Evolutionary conservation across 495 filamentous ascomycete genomes (phyloP), one percentile per base, ranked within the genome.

Genomic region (Tuber indicum): DNA sequence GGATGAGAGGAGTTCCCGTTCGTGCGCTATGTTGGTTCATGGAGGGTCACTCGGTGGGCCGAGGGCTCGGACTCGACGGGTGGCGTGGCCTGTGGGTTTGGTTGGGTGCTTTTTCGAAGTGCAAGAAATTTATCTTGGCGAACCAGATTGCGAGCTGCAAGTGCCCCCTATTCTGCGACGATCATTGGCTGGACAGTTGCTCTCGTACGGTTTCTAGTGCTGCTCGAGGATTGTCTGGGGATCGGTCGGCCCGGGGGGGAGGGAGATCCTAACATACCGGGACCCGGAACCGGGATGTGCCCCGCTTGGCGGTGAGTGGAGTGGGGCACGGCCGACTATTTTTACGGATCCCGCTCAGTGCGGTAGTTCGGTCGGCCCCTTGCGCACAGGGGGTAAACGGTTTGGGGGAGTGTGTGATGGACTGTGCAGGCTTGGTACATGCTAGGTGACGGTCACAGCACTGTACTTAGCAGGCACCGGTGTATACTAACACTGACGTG

Each of bases 11-110:
- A 41, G 39, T 2, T 66, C n/a, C 58, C 8, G 58, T 66, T 66
- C n/a, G 58, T 17, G n/a, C n/a, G n/a, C 52, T 58, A 2, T 66
- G 58, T 66, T 66, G 58, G 58, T 66, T 66, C 58, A 66, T 66
- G 10, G 16, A 32, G 1, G n/a, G 12, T 66, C 58, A 66, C 58
- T 66, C 58, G 58, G 12, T 14, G n/a, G 52, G 39, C n/a, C n/a
- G n/a, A n/a, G n/a, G n/a, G 39, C 39, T 41, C 39, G 39, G 39
- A 41, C 39, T 41, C 2, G 0, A 41, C 39, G 39, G 52, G 47
- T n/a, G 2, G 47, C 21, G 39, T 41, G n/a, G 3, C 7, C 47
- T 23, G 47, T 6, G 23, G 26, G 3, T 32, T 66, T 21, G 23
- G 26, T 32, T 66, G 16, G 26, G n/a, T 66, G 9, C 26, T 66